Percentiles rank a stretch among this genome's conserved stretches.
These are phyloP conservation scores for Fusarium nodosum DNA, from an alignment of 2,329 filamentous ascomycete genomes.

Conservation along the genomic window DNA sequence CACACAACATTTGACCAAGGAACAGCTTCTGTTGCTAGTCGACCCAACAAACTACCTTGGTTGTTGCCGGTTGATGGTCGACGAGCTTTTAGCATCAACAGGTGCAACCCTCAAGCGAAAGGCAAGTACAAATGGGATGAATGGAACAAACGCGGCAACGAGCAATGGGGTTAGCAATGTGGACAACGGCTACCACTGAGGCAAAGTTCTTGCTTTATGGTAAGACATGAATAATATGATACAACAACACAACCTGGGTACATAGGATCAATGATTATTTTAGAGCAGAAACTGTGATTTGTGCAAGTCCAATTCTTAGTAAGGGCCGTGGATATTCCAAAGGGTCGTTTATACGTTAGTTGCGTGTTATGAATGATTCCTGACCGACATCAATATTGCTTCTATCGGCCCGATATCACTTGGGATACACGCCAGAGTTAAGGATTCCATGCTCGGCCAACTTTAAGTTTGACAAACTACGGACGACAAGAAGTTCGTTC, in stretches of 20 bases:
- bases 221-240: too few relatives aligned
- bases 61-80: slow-evolving; percentile 37
- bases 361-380: not conserved
- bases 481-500: not conserved
- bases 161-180: not conserved
- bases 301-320: too few relatives aligned
- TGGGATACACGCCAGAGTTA: too few relatives aligned
- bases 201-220: too few relatives aligned
- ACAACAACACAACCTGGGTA: too few relatives aligned
- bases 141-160: not conserved
- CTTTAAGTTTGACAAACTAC: not conserved
- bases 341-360: too few relatives aligned
- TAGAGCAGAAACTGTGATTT: too few relatives aligned
- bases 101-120: not conserved
- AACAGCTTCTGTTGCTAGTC: slow-evolving; percentile 18
- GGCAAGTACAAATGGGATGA: not conserved
- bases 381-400: not conserved
- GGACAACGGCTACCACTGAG: too few relatives aligned
- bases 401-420: not conserved
- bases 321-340: too few relatives aligned
- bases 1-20: slow-evolving; percentile 5
- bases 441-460: too few relatives aligned
- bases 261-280: too few relatives aligned
- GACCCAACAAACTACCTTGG: slow-evolving; percentile 38
- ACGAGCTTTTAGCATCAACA: slow-evolving; percentile 15